These are phyloP conservation scores for Salicornia ramosissima DNA, from an alignment of 148 eudicot genomes.

Conservation along the genomic window DNA sequence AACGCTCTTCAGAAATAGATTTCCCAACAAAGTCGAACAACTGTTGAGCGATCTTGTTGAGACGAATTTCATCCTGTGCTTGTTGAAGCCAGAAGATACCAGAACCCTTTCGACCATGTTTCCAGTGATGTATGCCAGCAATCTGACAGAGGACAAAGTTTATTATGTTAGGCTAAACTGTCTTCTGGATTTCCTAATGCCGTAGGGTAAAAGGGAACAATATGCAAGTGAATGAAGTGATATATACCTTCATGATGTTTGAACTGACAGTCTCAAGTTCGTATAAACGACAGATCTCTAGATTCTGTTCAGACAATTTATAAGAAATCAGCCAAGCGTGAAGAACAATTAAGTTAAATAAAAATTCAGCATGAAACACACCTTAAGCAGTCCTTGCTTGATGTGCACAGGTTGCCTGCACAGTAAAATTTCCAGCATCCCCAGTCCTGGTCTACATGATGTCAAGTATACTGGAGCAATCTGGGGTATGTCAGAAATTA, in stretches of 20 bases:
- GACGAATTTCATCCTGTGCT: constrained; percentile 88
- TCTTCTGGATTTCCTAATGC: not conserved
- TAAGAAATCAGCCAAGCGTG: constrained; percentile 8
- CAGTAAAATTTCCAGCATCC: constrained; percentile 74
- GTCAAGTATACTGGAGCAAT: constrained; percentile 90
- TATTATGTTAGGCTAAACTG: not conserved
- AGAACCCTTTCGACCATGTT: constrained; percentile 94
- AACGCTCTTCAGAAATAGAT: constrained; percentile 77
- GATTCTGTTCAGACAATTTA: constrained; percentile 45
- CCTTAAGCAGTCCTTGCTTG: constrained; percentile 76
- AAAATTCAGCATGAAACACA: constrained; percentile 22
- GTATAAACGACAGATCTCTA: constrained; percentile 90
- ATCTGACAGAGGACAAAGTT: constrained; percentile 39
- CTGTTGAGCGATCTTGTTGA: constrained; percentile 78
- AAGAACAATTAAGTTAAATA: constrained; percentile 8
- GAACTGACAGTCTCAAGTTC: constrained; percentile 67
- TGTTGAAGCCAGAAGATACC: constrained; percentile 98
- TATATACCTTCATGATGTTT: constrained; percentile 80
- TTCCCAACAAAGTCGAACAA: constrained; percentile 93
- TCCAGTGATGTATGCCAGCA: constrained; percentile 93
- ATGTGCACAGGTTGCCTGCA: constrained; percentile 75
- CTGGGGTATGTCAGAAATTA: constrained; percentile 31
- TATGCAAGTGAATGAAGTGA: not conserved
- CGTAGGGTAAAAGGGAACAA: not conserved
- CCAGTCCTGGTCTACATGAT: constrained; percentile 81